Evolutionary conservation across 1,139 yeast genomes (phyloP).

Genomic region (Blastobotrys capitulatus): DNA sequence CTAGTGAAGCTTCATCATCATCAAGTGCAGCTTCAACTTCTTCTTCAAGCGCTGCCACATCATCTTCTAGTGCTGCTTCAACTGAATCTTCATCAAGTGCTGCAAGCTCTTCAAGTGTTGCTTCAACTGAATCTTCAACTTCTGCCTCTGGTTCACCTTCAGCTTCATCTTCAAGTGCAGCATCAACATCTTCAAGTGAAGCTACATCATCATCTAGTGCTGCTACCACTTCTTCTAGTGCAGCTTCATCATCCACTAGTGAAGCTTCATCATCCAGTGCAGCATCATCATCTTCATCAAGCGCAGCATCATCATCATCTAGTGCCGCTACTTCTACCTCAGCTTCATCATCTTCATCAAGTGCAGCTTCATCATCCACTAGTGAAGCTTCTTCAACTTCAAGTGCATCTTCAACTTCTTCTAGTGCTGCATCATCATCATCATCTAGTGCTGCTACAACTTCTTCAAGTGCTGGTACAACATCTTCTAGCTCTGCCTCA

Average conservation of each 20-base stretch:
- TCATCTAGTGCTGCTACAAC: not conserved
- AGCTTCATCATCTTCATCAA: not conserved
- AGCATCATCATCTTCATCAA: constrained; percentile 8
- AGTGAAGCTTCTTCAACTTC: not conserved
- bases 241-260: not conserved
- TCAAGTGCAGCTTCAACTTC: constrained; percentile 12
- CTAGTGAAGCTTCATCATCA: not conserved
- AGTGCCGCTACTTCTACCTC: no score
- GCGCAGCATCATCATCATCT: not conserved
- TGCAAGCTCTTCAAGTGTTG: not conserved
- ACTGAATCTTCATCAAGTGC: not conserved
- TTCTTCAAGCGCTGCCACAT: not conserved
- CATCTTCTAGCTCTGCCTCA: no score
- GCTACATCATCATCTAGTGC: not conserved
- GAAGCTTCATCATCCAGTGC: constrained; percentile 5
- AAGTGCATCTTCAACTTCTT: not conserved
- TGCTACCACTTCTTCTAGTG: constrained; percentile 4
- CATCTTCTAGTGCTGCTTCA: no score
- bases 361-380: not conserved
- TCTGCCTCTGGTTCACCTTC: not conserved
- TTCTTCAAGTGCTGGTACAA: not conserved
- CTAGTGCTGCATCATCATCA: no score
- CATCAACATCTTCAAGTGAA: not conserved
- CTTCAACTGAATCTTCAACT: not conserved
- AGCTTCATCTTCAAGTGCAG: not conserved